Evolutionary conservation across 169 alveolate species (phyloP).

Genomic region (Cryptosporidium canis): DNA sequence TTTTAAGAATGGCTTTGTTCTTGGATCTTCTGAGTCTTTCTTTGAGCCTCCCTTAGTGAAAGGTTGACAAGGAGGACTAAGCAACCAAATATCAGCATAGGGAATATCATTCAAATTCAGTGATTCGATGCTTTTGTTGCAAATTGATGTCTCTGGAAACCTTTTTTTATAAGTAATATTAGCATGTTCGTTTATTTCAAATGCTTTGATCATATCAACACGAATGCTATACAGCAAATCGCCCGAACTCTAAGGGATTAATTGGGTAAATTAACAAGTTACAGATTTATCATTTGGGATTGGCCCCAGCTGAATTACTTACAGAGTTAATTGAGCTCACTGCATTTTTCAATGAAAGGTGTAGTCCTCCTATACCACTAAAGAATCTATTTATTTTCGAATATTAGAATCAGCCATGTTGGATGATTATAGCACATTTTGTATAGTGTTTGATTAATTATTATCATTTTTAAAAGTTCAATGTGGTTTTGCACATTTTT

Average conservation of each 20-base stretch:
- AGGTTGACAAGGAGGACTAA: conserved; percentile 88
- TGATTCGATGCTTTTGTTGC: conserved; percentile 33
- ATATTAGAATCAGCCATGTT: neutral
- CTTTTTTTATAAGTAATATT: conserved; percentile 74
- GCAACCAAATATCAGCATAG: conserved; percentile 81
- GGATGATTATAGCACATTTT: neutral
- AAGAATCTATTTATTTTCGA: conserved; percentile 56
- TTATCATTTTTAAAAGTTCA: too few relatives aligned
- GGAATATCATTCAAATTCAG: conserved; percentile 32
- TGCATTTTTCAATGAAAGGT: conserved; percentile 73
- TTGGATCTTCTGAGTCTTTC: conserved; percentile 74
- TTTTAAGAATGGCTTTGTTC: conserved; percentile 51
- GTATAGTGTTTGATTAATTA: too few relatives aligned
- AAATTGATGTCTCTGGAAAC: conserved; percentile 40
- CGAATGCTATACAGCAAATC: neutral
- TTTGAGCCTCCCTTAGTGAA: conserved; percentile 81
- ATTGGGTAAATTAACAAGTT: too few relatives aligned
- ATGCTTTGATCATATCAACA: conserved; percentile 29
- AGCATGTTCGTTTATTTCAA: conserved; percentile 75
- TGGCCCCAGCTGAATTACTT: too few relatives aligned
- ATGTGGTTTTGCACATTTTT: too few relatives aligned
- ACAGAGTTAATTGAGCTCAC: neutral
- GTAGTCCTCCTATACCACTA: conserved; percentile 82
- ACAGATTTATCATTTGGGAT: too few relatives aligned
- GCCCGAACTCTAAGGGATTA: neutral